A percentile compares a stretch with the other conserved stretches of the same genome.
phyloP scores from a whole-genome alignment of 2,329 filamentous ascomycete genomes.

The Trichoderma atrobrunneum region DNA sequence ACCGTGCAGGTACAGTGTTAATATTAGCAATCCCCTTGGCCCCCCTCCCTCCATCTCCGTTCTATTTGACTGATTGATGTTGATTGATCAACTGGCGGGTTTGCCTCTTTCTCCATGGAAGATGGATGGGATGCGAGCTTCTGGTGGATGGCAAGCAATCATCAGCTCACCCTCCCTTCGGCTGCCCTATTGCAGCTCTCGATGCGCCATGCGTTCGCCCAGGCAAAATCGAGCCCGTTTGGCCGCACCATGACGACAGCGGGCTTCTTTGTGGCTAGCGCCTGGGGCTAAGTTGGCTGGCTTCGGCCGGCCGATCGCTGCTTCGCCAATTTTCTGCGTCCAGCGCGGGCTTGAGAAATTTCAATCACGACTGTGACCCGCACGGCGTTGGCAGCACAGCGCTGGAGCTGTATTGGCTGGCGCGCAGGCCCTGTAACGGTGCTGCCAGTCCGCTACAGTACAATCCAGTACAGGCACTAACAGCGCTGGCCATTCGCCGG shows the following conservation, averaged over 20 bases:
- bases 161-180: constrained; percentile 13
- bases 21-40: neutral
- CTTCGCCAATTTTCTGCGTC: constrained; percentile 1
- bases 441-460: neutral
- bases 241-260: constrained; percentile 15
- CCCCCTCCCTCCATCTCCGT: neutral
- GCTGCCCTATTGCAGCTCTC: constrained; percentile 3
- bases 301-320: neutral
- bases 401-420: neutral
- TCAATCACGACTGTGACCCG: neutral
- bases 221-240: neutral
- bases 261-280: neutral
- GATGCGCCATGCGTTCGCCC: constrained; percentile 2
- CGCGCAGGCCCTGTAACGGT: neutral
- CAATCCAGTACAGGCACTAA: neutral
- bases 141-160: neutral
- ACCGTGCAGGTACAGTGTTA: neutral
- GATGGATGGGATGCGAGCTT: neutral
- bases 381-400: neutral
- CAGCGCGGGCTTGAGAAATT: constrained; percentile 6
- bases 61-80: neutral
- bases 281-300: neutral
- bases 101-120: neutral
- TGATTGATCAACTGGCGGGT: neutral
- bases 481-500: neutral